Conservation (phyloP, 108 stramenopile genomes). For the Stephanodiscus minutulus region DNA sequence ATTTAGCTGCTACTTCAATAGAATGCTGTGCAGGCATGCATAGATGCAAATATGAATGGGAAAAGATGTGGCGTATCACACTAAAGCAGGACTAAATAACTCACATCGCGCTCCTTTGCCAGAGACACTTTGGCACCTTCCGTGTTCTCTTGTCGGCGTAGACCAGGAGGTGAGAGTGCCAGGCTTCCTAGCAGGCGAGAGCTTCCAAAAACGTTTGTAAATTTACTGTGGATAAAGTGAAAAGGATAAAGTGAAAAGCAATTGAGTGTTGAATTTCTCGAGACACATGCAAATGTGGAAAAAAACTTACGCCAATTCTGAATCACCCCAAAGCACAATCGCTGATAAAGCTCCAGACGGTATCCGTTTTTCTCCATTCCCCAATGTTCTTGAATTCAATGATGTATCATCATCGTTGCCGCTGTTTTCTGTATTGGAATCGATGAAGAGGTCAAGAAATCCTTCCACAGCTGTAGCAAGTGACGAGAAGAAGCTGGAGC, state of each 20-base stretch:
- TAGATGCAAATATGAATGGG: not conserved
- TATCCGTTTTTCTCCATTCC: constrained; percentile 42
- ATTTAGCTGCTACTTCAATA: constrained; percentile 83
- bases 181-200: constrained; percentile 73
- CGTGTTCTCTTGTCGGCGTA: constrained; percentile 28
- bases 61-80: not conserved
- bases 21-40: constrained; percentile 40
- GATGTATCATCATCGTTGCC: constrained; percentile 40
- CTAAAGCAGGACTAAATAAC: not conserved
- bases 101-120: constrained; percentile 37
- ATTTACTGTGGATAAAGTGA: constrained; percentile 34
- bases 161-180: constrained; percentile 68
- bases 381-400: constrained; percentile 42
- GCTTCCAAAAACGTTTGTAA: constrained; percentile 82
- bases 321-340: constrained; percentile 86
- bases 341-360: constrained; percentile 80
- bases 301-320: constrained; percentile 64
- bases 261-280: not conserved
- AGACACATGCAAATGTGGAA: not conserved
- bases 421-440: constrained; percentile 30
- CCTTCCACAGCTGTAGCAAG: constrained; percentile 80
- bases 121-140: constrained; percentile 23
- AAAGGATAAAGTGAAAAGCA: not conserved
- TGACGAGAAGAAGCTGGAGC: constrained; percentile 85
- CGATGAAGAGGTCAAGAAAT: constrained; percentile 78